Conservation (phyloP, 2,329 filamentous ascomycete genomes). For the Teratosphaeria gauchensis region DNA sequence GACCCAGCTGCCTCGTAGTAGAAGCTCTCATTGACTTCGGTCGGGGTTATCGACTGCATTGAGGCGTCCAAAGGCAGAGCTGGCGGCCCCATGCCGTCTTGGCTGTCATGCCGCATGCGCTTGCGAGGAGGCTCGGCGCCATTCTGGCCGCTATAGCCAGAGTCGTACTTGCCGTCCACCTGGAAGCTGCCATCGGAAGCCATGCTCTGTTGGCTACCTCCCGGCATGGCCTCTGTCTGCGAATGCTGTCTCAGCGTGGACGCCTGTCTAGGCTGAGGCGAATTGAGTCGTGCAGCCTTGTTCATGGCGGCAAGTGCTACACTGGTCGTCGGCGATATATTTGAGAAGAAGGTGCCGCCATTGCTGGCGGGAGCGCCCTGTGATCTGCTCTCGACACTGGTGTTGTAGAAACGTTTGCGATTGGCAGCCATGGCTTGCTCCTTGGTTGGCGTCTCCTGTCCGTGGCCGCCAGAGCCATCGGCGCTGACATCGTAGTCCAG, state of each 20-base stretch:
- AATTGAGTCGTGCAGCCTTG: constrained; percentile 82
- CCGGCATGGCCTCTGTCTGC: constrained; percentile 58
- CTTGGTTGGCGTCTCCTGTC: constrained; percentile 86
- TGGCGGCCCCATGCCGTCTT: constrained; percentile 22
- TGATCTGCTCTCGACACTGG: constrained; percentile 55
- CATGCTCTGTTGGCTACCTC: constrained; percentile 72
- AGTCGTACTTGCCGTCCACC: constrained; percentile 46
- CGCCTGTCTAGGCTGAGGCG: constrained; percentile 58
- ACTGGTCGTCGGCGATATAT: constrained; percentile 86
- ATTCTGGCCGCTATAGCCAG: constrained; percentile 55
- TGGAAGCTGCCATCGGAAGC: constrained; percentile 28
- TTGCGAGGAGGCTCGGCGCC: constrained; percentile 67
- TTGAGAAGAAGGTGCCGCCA: constrained; percentile 83
- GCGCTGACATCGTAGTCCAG: constrained; percentile 73
- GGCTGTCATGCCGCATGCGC: constrained; percentile 46
- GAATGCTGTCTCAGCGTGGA: constrained; percentile 64
- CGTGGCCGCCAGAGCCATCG: constrained; percentile 59
- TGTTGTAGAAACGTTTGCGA: constrained; percentile 83
- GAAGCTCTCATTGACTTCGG: constrained; percentile 73
- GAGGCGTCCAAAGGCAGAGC: constrained; percentile 38
- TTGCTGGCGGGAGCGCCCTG: constrained; percentile 38
- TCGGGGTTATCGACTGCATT: constrained; percentile 59
- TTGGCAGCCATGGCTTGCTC: constrained; percentile 94
- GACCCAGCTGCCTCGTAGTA: constrained; percentile 44
- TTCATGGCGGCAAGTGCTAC: constrained; percentile 93